Evolutionary conservation across 306 rosid species (phyloP).

Genomic region (Lagenaria siceraria): DNA sequence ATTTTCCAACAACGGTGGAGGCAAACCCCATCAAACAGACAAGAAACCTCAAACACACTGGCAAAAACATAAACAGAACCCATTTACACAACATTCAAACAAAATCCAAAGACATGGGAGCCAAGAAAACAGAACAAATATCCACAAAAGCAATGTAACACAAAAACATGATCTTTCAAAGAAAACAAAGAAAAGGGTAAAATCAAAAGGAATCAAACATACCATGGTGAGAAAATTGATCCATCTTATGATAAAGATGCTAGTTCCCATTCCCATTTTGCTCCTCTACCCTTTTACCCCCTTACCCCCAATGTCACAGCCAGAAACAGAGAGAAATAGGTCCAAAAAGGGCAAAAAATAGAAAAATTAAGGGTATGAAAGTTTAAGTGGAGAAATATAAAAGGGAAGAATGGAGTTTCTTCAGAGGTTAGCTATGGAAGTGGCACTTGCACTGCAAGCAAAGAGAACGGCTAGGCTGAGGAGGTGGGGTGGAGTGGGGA

Average conservation of each 20-base stretch:
- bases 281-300: background rate
- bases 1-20: background rate
- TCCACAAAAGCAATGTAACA: background rate
- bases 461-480: background rate
- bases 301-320: background rate
- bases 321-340: background rate
- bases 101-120: background rate
- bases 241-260: slow-evolving; percentile 91
- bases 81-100: background rate
- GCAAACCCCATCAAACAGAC: background rate
- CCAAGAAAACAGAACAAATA: background rate
- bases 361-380: background rate
- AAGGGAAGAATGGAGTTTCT: slow-evolving; percentile 7
- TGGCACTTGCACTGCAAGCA: slow-evolving; percentile 23
- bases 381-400: background rate
- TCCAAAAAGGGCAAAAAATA: background rate
- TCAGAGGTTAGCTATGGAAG: slow-evolving; percentile 12
- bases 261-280: slow-evolving; percentile 70
- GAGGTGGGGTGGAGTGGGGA: slow-evolving; percentile 6
- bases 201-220: background rate
- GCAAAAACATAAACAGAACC: background rate
- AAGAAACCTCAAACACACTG: background rate
- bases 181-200: background rate
- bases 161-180: background rate
- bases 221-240: slow-evolving; percentile 92